Evolutionary conservation across 2,329 filamentous ascomycete species (phyloP).

Genomic region (Apiospora marii): DNA sequence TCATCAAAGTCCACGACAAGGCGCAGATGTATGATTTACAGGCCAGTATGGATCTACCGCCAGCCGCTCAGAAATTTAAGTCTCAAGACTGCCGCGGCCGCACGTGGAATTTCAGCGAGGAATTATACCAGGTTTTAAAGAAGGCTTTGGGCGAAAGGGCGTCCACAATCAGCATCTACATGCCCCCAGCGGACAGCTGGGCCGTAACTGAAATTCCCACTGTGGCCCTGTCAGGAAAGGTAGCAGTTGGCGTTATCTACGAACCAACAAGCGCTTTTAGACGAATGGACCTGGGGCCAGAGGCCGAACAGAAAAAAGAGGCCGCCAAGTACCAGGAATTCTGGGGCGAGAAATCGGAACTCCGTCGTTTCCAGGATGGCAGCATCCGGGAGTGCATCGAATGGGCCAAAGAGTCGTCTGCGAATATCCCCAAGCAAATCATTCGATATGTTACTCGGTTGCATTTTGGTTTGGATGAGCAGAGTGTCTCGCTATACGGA

Average conservation of each 20-base stretch:
- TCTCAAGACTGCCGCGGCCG: slow-evolving; percentile 52
- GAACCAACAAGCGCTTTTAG: slow-evolving; percentile 76
- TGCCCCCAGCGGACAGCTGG: slow-evolving; percentile 53
- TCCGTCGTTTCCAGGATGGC: slow-evolving; percentile 94
- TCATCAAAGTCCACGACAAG: slow-evolving; percentile 64
- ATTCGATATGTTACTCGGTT: slow-evolving; percentile 72
- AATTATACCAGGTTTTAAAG: slow-evolving; percentile 70
- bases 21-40: slow-evolving; percentile 64
- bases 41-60: slow-evolving; percentile 42
- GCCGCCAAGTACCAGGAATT: slow-evolving; percentile 85
- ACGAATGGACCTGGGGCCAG: slow-evolving; percentile 85
- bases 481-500: slow-evolving; percentile 50
- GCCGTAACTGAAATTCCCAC: slow-evolving; percentile 50
- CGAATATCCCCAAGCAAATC: slow-evolving; percentile 71
- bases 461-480: slow-evolving; percentile 68
- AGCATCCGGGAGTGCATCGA: slow-evolving; percentile 92
- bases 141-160: slow-evolving; percentile 80
- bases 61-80: slow-evolving; percentile 33
- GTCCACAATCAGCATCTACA: slow-evolving; percentile 68
- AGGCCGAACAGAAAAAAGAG: slow-evolving; percentile 84
- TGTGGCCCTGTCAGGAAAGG: slow-evolving; percentile 41
- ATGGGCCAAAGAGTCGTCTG: slow-evolving; percentile 73
- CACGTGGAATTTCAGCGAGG: slow-evolving; percentile 57
- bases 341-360: slow-evolving; percentile 93
- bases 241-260: slow-evolving; percentile 75